Conservation (phyloP, 768 basidiomycete genomes). For the Phanerochaete carnosa region DNA sequence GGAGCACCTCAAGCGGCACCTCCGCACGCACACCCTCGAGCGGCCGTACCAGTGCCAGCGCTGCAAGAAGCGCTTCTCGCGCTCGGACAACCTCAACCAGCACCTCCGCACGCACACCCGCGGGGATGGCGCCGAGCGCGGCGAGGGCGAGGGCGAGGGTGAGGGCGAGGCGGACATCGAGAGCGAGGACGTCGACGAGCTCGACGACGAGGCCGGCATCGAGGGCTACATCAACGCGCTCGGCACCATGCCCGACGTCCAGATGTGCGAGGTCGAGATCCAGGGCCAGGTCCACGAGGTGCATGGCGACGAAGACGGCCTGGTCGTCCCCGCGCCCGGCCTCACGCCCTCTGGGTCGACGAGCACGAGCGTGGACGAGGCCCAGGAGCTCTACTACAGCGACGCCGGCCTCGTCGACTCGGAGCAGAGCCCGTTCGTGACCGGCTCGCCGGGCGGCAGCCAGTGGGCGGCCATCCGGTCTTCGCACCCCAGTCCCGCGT, state of each 20-base stretch:
- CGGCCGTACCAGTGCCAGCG: constrained; percentile 71
- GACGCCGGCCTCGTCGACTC: constrained; percentile 17
- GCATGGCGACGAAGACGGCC: constrained; percentile 55
- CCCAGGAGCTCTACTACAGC: constrained; percentile 21
- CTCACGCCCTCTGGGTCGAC: background rate
- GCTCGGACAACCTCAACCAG: constrained; percentile 86
- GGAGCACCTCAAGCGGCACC: constrained; percentile 87
- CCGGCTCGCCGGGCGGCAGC: constrained; percentile 22
- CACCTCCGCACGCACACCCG: constrained; percentile 79
- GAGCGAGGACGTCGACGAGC: constrained; percentile 34
- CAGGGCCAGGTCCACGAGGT: constrained; percentile 53
- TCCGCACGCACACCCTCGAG: constrained; percentile 89
- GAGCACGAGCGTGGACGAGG: constrained; percentile 11
- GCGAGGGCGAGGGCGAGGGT: constrained; percentile 23
- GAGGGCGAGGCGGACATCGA: constrained; percentile 31
- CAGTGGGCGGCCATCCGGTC: constrained; percentile 37
- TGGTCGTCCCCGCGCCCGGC: constrained; percentile 32
- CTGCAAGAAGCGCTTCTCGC: constrained; percentile 81
- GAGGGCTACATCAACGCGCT: constrained; percentile 12
- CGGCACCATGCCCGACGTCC: constrained; percentile 39
- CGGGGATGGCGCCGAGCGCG: constrained; percentile 25
- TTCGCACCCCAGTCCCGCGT: constrained; percentile 33
- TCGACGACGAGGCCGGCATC: constrained; percentile 20
- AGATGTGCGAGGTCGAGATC: constrained; percentile 61
- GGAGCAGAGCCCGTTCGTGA: constrained; percentile 12